Base-by-base conservation (phyloP, 805 yeast genomes). In the Wickerhamomyces bovis region DNA sequence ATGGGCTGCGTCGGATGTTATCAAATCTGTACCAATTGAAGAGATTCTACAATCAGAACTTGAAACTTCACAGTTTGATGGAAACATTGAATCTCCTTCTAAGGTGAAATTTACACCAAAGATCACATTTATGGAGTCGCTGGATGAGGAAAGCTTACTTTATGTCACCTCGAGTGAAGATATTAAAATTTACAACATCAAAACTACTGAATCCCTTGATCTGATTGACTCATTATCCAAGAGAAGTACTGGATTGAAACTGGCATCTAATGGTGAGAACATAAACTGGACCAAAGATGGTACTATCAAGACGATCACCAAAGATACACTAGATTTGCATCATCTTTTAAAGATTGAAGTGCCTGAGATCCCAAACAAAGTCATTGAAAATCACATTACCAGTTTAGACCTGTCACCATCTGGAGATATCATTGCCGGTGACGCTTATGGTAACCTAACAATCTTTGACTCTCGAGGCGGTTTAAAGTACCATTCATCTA, bases 221-320 rank as follows among this genome's bases (percentile, higher is more conserved):
- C 49, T 76, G 26, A 65, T 69, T 5, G 63, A 66, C 38, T 61
- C 77, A 0, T 54, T 76, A 21, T 53, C 70, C 1, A 68, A 66
- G 22, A 58, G 67, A 39, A 55, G 75, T 7, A 59, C 61, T 26
- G 80, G 78, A 0, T 53, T 70, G 11, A 75, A 72, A 50, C 49
- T 55, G 10, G 59, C 71, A 21, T 49, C 56, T 0, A 63, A 61
- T 43, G 64, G 59, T 1, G 62, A 66, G 6, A 42, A 71, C 3
- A 36, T 75, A 0, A 54, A 67, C 13, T 77, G 71, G 70, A 74
- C 80, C 0, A 67, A 64, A 38, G 59, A 56, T 28, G 82, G 81
- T 0, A 47, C 48, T 0, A 53, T 75, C 12, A 72, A 70, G 43
- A 52, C 44, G 20, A 47, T 72, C 6, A 44, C 53, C 9, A 47